Conservation (phyloP, 78 protist genomes). For the Acrasis kona region DNA sequence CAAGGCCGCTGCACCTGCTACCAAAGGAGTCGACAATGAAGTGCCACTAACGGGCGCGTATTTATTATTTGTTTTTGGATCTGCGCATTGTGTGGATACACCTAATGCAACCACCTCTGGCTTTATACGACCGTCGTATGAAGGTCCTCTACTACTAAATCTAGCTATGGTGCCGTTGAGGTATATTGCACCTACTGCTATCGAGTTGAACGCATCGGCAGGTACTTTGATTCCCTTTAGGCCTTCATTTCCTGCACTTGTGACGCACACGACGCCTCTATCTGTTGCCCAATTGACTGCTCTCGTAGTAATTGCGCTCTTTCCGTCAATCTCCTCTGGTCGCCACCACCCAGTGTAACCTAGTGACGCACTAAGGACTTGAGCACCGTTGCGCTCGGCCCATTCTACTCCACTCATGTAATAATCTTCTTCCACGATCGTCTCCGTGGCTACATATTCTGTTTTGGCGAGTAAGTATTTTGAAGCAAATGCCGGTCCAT, state of each 20-base stretch:
- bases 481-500: not conserved
- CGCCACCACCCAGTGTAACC: not conserved
- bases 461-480: not conserved
- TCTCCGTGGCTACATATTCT: not conserved
- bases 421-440: not conserved
- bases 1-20: not conserved
- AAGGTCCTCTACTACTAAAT: not conserved
- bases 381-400: not conserved
- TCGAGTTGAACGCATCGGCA: not conserved
- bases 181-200: not conserved
- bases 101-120: conserved; percentile 17
- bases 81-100: not conserved
- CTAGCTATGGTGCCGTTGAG: not conserved
- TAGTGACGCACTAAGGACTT: not conserved
- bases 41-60: not conserved
- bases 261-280: not conserved
- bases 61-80: not conserved
- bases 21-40: not conserved
- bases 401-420: not conserved
- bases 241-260: not conserved
- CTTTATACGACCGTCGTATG: conserved; percentile 6
- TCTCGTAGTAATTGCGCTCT: not conserved
- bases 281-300: not conserved
- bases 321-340: not conserved
- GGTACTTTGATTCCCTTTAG: not conserved